phyloP scores from a whole-genome alignment of 2,329 filamentous ascomycete species.

The Harringtonia lauricola region DNA sequence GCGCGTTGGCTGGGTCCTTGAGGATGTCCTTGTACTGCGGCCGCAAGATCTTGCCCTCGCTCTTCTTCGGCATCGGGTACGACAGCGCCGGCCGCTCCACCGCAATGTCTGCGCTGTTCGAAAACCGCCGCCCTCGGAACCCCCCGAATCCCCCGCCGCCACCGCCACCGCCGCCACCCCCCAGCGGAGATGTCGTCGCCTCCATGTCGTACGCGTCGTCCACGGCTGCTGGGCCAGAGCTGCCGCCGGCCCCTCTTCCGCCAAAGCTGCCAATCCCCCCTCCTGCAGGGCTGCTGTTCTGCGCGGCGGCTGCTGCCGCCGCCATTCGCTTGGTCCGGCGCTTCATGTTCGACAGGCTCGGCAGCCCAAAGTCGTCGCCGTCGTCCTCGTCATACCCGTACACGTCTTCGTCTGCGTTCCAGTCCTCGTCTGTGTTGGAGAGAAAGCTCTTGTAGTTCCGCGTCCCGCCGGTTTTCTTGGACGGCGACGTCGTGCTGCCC shows the following conservation, averaged over 20 bases:
- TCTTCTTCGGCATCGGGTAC: slow-evolving; percentile 82
- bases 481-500: neutral
- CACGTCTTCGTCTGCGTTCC: slow-evolving; percentile 68
- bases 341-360: slow-evolving; percentile 85
- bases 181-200: slow-evolving; percentile 20
- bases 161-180: slow-evolving; percentile 15
- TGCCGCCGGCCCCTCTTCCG: slow-evolving; percentile 12
- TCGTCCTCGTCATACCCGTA: slow-evolving; percentile 72
- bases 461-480: neutral
- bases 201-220: neutral
- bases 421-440: slow-evolving; percentile 72
- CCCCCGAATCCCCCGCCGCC: slow-evolving; percentile 23
- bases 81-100: slow-evolving; percentile 73
- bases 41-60: slow-evolving; percentile 86
- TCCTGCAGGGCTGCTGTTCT: slow-evolving; percentile 7
- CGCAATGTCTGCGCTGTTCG: slow-evolving; percentile 88
- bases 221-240: slow-evolving; percentile 3
- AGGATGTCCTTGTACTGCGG: slow-evolving; percentile 98
- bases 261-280: neutral
- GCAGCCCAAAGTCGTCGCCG: slow-evolving; percentile 86
- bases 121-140: slow-evolving; percentile 45
- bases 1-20: slow-evolving; percentile 76
- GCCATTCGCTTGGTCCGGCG: slow-evolving; percentile 50
- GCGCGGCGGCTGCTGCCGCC: slow-evolving; percentile 21
- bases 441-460: slow-evolving; percentile 73